A percentile compares a stretch with the other conserved stretches of the same genome.
Evolutionary conservation across 495 filamentous ascomycete genomes (phyloP).

Genomic region (Penicillium robsamsonii): DNA sequence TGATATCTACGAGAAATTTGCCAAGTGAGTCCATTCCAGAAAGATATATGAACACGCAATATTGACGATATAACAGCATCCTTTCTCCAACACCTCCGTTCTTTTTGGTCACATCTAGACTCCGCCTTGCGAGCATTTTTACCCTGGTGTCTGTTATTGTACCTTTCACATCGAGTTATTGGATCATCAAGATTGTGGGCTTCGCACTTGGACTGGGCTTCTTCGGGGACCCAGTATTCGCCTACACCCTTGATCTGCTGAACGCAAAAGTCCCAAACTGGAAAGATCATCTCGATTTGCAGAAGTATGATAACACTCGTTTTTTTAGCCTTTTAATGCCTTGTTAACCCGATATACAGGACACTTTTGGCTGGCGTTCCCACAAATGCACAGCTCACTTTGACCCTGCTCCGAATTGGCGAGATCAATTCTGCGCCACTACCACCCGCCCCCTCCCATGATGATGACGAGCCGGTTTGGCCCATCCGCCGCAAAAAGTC

Average conservation of each 20-base stretch:
- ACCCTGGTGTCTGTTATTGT: conserved; percentile 55
- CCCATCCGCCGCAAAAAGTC: conserved; percentile 36
- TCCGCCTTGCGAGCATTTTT: conserved; percentile 62
- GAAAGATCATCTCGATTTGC: conserved; percentile 67
- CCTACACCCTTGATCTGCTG: conserved; percentile 55
- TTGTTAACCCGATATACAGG: conserved; percentile 34
- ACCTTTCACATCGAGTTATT: conserved; percentile 65
- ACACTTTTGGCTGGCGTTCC: conserved; percentile 80
- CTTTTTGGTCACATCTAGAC: conserved; percentile 56
- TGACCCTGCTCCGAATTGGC: conserved; percentile 82
- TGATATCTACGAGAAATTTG: conserved; percentile 78
- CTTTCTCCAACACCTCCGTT: conserved; percentile 79
- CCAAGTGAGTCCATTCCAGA: conserved; percentile 54
- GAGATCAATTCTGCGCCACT: conserved; percentile 80
- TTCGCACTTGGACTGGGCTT: conserved; percentile 70
- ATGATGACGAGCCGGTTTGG: conserved; percentile 23
- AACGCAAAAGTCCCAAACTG: conserved; percentile 70
- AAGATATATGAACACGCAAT: not conserved
- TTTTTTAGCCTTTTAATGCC: not conserved
- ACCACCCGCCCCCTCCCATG: conserved; percentile 67
- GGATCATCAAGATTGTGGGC: conserved; percentile 66
- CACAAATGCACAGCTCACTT: conserved; percentile 81
- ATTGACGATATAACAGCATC: conserved; percentile 46
- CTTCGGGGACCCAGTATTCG: conserved; percentile 76
- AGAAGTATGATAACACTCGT: conserved; percentile 50